phyloP scores from a whole-genome alignment of 208 protist genomes.

The Strigomonas galati region DNA sequence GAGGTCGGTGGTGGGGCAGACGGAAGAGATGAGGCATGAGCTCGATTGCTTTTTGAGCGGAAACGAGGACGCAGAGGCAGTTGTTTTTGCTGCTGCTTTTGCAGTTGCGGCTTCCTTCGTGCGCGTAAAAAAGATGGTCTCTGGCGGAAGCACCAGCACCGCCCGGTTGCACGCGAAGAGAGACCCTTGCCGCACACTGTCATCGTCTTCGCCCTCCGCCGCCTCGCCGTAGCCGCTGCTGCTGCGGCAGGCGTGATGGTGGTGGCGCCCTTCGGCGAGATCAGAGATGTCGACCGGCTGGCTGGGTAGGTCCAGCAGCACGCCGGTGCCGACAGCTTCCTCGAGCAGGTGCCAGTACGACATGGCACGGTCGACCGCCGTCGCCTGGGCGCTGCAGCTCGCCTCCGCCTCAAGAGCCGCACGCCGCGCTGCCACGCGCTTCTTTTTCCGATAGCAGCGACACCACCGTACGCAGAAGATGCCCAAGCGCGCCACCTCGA shows the following conservation, averaged over 20 bases:
- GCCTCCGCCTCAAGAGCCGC: background rate
- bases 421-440: background rate
- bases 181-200: background rate
- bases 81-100: background rate
- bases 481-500: background rate
- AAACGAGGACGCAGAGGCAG: background rate
- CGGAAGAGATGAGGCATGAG: background rate
- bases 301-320: slow-evolving; percentile 21
- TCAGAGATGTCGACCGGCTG: background rate
- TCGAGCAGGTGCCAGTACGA: slow-evolving; percentile 37
- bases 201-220: background rate
- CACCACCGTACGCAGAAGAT: background rate
- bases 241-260: background rate
- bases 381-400: background rate
- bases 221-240: background rate
- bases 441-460: background rate
- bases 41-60: background rate
- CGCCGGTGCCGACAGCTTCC: slow-evolving; percentile 17
- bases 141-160: slow-evolving; percentile 8
- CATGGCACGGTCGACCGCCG: background rate
- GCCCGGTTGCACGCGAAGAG: background rate
- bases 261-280: background rate
- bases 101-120: background rate
- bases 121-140: background rate
- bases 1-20: background rate